Conservation (phyloP, 2,329 filamentous ascomycete genomes). For the Fusarium tupiense region DNA sequence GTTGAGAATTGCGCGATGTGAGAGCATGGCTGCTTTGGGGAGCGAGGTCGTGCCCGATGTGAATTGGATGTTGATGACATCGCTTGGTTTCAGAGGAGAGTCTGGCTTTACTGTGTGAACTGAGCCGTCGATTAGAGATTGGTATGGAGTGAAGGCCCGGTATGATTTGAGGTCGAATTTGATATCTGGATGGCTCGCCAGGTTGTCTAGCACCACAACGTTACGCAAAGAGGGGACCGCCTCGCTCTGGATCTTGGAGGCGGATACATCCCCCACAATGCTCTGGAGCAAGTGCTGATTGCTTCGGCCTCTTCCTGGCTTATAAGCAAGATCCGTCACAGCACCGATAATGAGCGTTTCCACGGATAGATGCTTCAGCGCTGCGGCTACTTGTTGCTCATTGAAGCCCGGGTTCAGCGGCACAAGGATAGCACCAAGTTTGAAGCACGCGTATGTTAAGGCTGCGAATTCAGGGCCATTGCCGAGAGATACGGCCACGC, state of each 20-base stretch:
- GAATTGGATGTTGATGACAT: conserved; percentile 95
- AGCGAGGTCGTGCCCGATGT: conserved; percentile 92
- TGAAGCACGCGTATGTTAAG: conserved; percentile 89
- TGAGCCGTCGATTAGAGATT: conserved; percentile 51
- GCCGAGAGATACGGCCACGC: conserved; percentile 86
- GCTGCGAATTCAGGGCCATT: conserved; percentile 87
- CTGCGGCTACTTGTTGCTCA: conserved; percentile 77
- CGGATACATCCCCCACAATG: conserved; percentile 56
- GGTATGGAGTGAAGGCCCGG: conserved; percentile 58
- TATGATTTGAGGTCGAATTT: conserved; percentile 56
- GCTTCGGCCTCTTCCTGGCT: conserved; percentile 62
- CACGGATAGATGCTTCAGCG: conserved; percentile 78
- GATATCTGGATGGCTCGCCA: conserved; percentile 56
- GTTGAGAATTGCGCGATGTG: conserved; percentile 88
- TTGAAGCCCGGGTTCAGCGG: conserved; percentile 94
- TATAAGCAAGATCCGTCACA: conserved; percentile 83
- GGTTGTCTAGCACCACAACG: conserved; percentile 84
- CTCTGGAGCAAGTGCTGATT: conserved; percentile 60
- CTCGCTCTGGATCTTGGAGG: conserved; percentile 47
- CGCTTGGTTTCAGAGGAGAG: conserved; percentile 63
- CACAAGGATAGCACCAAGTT: conserved; percentile 93
- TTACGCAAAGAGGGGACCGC: conserved; percentile 74
- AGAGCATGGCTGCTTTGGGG: conserved; percentile 92
- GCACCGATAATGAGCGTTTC: conserved; percentile 84
- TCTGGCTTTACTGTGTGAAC: conserved; percentile 54